Evolutionary conservation across 2,329 filamentous ascomycete species (phyloP), one percentile per base, ranked within the genome.

Genomic region (Hymenoscyphus infarciens): DNA sequence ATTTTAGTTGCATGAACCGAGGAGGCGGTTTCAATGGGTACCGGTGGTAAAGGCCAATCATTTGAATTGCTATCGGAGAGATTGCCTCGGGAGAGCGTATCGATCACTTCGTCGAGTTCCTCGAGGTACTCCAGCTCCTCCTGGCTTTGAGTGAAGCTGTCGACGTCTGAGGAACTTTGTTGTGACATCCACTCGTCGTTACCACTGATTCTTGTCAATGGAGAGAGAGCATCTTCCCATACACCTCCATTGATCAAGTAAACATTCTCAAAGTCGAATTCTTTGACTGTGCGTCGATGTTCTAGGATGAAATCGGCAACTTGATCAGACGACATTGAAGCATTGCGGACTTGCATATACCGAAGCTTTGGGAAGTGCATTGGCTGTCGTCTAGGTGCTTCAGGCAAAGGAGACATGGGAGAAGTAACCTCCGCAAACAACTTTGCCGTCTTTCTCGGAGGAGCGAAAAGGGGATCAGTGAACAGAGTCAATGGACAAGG

Each of bases 211-310:
- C 71, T 68, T 29, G 83, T 85, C 62, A 96, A 78, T 1, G 90
- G 89, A 45, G 86, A 84, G n/a, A 96, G 82, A 0, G 91, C 91
- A 33, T 92, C 88, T 63, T 95, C 89, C 91, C 91, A 96, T 62
- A 81, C 88, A 31, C 89, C 91, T 38, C 80, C 80, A 64, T 84
- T 82, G 58, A 86, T 81, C 53, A 96, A 82, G 33, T 83, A 80
- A 19, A 93, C 87, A 66, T 90, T 87, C 72, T 92, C 87, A 74
- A 96, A 92, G 73, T 92, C 87, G 72, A 94, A 91, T 72, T 94
- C 89, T 66, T 83, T 82, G 55, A 96, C 84, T 0, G 86, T 88
- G 61, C 80, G 78, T 33, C 85, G 82, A 76, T 96, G 91, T 13
- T 80, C 78, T 57, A 80, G 77, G 63, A 95, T 87, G 65, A 96